Conservation (phyloP, 83 land plant genomes). For the Picea mariana region DNA sequence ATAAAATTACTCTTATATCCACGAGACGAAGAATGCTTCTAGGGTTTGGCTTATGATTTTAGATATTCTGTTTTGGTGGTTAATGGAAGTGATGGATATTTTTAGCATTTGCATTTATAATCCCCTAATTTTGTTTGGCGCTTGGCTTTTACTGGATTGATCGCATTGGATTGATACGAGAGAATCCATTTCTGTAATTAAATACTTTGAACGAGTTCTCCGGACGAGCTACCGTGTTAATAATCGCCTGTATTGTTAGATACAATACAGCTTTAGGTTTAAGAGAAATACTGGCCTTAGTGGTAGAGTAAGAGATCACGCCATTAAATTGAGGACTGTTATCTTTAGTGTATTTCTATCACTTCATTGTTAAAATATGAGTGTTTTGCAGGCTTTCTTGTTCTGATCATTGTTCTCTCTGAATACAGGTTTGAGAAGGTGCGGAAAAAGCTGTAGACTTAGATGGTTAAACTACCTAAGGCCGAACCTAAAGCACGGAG, state of each 20-base stretch:
- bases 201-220: too few relatives aligned
- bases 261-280: neutral
- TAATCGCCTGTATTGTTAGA: neutral
- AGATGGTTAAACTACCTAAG: constrained; percentile 41
- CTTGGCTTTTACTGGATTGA: neutral
- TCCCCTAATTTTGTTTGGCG: neutral
- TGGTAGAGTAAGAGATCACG: too few relatives aligned
- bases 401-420: neutral
- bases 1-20: too few relatives aligned
- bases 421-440: constrained; percentile 28
- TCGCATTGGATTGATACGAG: neutral
- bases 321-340: too few relatives aligned
- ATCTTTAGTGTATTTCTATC: neutral
- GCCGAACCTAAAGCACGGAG: constrained; percentile 39
- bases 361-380: neutral
- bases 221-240: neutral
- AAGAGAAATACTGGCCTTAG: neutral
- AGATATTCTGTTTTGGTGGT: neutral
- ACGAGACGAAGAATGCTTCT: too few relatives aligned
- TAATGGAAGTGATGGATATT: neutral
- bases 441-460: constrained; percentile 35
- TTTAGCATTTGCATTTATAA: neutral
- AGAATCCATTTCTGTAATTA: neutral
- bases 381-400: neutral
- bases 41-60: neutral